These are phyloP conservation scores for Themeda triandra DNA, from an alignment of 176 grass and related monocot species.

Conservation along the genomic window DNA sequence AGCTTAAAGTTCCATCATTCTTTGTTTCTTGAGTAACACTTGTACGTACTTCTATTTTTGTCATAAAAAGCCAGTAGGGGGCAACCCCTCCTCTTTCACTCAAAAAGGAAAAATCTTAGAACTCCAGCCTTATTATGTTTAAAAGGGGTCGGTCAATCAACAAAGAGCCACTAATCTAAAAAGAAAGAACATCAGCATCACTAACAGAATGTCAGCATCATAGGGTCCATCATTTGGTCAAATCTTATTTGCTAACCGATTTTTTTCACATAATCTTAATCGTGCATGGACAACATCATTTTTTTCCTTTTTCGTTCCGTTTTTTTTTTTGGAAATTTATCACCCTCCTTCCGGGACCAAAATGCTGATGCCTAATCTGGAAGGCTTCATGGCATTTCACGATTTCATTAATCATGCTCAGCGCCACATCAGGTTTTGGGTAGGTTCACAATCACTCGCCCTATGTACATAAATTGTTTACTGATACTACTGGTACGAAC, in stretches of 20 bases:
- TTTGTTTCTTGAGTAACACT: no score
- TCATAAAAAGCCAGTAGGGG: no score
- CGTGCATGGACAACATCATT: neutral
- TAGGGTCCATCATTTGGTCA: neutral
- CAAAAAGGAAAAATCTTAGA: no score
- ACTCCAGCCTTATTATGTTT: neutral
- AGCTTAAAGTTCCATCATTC: no score
- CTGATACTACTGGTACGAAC: neutral
- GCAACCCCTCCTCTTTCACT: no score
- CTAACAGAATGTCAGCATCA: neutral
- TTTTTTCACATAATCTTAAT: neutral
- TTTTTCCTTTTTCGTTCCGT: no score
- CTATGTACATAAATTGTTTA: neutral
- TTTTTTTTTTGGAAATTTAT: neutral
- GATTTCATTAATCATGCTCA: neutral
- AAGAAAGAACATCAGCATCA: neutral
- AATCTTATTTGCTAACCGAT: neutral
- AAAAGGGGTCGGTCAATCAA: neutral
- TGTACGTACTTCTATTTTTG: no score
- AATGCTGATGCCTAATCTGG: no score
- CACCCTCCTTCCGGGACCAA: conserved; percentile 15
- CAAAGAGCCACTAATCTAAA: neutral
- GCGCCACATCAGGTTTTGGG: neutral
- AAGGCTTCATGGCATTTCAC: neutral
- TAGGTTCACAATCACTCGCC: neutral